Base-by-base conservation (phyloP, 306 rosid species). In the Cucumis melo region DNA sequence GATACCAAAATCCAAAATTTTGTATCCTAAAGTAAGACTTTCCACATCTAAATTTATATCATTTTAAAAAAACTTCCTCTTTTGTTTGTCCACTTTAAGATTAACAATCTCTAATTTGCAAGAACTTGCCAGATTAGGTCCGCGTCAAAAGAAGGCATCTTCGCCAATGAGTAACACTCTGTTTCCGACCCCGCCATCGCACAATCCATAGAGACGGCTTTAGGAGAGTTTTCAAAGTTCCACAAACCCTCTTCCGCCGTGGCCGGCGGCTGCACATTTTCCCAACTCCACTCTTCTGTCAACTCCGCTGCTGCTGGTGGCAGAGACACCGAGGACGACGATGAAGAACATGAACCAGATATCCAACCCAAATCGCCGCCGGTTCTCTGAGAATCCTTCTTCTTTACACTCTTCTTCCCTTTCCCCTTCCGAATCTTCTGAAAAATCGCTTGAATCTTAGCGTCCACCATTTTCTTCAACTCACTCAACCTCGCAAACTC, bases 61-160 rank as follows among this genome's bases (percentile, higher is more conserved):
- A 27, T 60, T 16, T 24, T 13, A 60, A 10, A 17, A 60, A 14
- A 2, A 10, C 3, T 44, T 10, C 3, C 2, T 50, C 15, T 15
- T 50, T 50, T 50, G 0, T 61, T 61, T 29, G 1, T 34, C 19
- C 4, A 32, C 3, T 32, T 32, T 32, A 32, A 32, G 13, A 63
- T 32, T 32, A 16, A 34, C 66, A 34, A 34, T 6, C 57, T 75
- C 86, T 86, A 92, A 82, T 79, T 86, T 21, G 98, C 91, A 10
- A 95, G 93, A 82, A 92, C 92, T 79, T 90, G 89, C 99, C 99
- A 95, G 46, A 95, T 90, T 85, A 90, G 88, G 36, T 95, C 99
- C 0, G 96, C 93, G 27, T 95, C 99, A 55, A 78, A 92, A 11
- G 99, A 95, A 19, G 99, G 99, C 80, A 95, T 81, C 81, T 88